Percentiles rank a stretch among this genome's conserved stretches.
These are phyloP conservation scores for Nadsonia commutata DNA, from an alignment of 1,139 yeast species.

Conservation along the genomic window DNA sequence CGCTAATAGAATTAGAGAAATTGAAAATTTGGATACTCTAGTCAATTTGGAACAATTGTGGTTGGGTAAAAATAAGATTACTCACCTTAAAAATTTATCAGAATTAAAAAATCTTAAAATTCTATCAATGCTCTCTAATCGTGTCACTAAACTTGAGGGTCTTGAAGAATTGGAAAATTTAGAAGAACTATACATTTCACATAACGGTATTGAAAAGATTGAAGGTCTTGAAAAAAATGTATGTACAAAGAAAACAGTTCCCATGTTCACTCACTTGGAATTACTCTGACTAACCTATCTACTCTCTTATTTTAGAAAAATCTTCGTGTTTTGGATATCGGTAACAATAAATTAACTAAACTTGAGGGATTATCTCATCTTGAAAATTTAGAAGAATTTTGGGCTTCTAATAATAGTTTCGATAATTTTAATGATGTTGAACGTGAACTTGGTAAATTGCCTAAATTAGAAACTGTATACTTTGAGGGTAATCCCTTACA, in stretches of 20 bases:
- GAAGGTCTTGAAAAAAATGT: conserved; percentile 63
- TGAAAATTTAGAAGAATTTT: conserved; percentile 62
- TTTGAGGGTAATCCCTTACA: conserved; percentile 94
- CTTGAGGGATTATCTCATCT: conserved; percentile 57
- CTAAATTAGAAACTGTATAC: conserved; percentile 72
- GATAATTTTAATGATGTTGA: conserved; percentile 56
- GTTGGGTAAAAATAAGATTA: conserved; percentile 82
- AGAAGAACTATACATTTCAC: conserved; percentile 80
- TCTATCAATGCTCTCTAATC: conserved; percentile 79
- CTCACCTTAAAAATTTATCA: conserved; percentile 47
- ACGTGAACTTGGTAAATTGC: conserved; percentile 45
- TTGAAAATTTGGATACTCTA: conserved; percentile 42
- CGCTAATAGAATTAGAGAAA: conserved; percentile 62
- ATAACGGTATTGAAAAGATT: conserved; percentile 61
- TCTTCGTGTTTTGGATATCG: conserved; percentile 64
- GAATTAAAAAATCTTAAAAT: conserved; percentile 52
- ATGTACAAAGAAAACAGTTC: too few species aligned
- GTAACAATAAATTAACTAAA: conserved; percentile 51
- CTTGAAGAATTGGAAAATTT: conserved; percentile 54
- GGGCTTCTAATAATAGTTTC: conserved; percentile 77
- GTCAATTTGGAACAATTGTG: conserved; percentile 59
- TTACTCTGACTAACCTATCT: background rate
- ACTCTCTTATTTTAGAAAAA: conserved; percentile 23
- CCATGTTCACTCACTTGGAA: background rate
- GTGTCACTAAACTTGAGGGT: conserved; percentile 68